A percentile compares a stretch with the other conserved stretches of the same genome.
These are phyloP conservation scores for Sedum album DNA, from an alignment of 164 flowering plant species.

Conservation along the genomic window DNA sequence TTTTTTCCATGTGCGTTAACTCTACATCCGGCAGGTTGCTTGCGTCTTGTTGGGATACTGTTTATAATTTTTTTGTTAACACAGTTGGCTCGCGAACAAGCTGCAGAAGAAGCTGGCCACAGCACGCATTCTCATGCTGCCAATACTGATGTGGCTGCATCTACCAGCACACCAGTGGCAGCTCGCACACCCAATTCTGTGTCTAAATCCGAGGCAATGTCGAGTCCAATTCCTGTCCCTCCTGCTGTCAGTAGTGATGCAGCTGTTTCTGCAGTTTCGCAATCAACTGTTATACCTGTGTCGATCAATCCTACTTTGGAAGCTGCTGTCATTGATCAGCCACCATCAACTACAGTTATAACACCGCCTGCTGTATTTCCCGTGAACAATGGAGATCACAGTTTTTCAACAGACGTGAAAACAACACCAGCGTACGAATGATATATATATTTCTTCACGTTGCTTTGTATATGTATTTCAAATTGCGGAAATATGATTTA, in stretches of 20 bases:
- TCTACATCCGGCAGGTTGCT: not conserved
- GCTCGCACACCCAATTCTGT: conserved; percentile 21
- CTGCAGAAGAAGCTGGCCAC: conserved; percentile 41
- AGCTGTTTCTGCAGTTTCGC: conserved; percentile 29
- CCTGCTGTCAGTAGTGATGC: conserved; percentile 35
- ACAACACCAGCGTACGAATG: conserved; percentile 28
- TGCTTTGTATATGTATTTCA: not conserved
- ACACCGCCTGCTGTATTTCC: conserved; percentile 17
- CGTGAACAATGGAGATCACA: conserved; percentile 17
- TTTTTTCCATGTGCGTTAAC: conserved; percentile 13
- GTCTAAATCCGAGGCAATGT: conserved; percentile 22
- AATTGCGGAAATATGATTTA: not conserved
- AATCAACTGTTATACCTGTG: conserved; percentile 20
- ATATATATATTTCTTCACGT: not conserved
- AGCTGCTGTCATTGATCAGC: not conserved
- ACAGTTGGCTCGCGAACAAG: conserved; percentile 89
- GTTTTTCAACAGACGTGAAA: conserved; percentile 8
- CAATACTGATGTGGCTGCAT: conserved; percentile 18
- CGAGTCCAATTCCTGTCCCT: conserved; percentile 59
- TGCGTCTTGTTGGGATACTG: not conserved
- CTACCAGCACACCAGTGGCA: conserved; percentile 20
- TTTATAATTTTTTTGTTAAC: conserved; percentile 7
- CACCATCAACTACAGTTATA: not conserved
- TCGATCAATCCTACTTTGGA: conserved; percentile 17
- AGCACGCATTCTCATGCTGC: conserved; percentile 28